Conservation (phyloP, 2,329 filamentous ascomycete species). For the Stagonosporopsis cucurbitacearum region DNA sequence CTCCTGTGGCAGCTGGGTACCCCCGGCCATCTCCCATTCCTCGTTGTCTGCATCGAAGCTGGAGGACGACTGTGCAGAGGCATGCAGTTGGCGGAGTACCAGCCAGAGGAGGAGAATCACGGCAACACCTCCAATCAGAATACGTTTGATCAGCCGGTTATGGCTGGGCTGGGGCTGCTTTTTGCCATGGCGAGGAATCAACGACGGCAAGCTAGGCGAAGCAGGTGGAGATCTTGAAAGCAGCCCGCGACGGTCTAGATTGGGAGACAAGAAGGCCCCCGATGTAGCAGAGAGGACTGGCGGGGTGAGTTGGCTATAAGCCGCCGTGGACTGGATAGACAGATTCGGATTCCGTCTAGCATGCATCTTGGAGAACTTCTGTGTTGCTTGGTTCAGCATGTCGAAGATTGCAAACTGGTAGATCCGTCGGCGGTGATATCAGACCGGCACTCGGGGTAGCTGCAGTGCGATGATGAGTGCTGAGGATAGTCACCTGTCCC, state of each 20-base stretch:
- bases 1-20: constrained; percentile 70
- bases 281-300: constrained; percentile 41
- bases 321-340: constrained; percentile 51
- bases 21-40: constrained; percentile 71
- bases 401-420: constrained; percentile 21
- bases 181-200: constrained; percentile 70
- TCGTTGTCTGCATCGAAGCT: constrained; percentile 41
- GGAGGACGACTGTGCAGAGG: constrained; percentile 9
- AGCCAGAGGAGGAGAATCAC: constrained; percentile 60
- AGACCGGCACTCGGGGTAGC: constrained; percentile 10
- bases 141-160: constrained; percentile 63
- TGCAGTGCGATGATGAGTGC: constrained; percentile 22
- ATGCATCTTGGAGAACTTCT: constrained; percentile 52
- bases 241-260: constrained; percentile 57
- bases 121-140: constrained; percentile 61
- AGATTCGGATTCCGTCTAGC: constrained; percentile 56
- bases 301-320: constrained; percentile 45
- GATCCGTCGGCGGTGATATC: constrained; percentile 7
- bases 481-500: constrained; percentile 31
- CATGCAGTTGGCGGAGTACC: constrained; percentile 42
- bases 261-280: constrained; percentile 45
- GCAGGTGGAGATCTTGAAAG: constrained; percentile 73
- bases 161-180: constrained; percentile 61
- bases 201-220: constrained; percentile 73
- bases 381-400: constrained; percentile 47